Conservation (phyloP, 805 yeast genomes). For the Tetrapisispora arboricola region DNA sequence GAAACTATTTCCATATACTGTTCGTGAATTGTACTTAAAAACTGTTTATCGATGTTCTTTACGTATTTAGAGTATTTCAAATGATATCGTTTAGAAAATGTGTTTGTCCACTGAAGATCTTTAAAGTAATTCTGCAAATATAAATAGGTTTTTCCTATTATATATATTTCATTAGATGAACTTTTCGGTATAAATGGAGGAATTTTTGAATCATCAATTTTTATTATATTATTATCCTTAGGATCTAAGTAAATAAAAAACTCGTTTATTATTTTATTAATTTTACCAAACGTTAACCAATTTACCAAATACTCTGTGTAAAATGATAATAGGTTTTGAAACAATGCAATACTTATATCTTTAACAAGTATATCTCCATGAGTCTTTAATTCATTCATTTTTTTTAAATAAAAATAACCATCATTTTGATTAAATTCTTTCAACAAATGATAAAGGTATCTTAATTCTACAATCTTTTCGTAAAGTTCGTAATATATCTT, state of each 20-base stretch:
- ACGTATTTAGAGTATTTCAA: conserved; percentile 7
- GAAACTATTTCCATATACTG: conserved; percentile 46
- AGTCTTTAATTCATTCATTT: conserved; percentile 38
- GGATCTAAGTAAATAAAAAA: conserved; percentile 42
- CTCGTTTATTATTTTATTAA: conserved; percentile 44
- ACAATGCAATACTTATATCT: conserved; percentile 34
- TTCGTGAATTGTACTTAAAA: conserved; percentile 30
- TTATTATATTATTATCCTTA: conserved; percentile 5
- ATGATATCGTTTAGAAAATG: conserved; percentile 29
- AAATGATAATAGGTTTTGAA: conserved; percentile 41
- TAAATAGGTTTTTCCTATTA: conserved; percentile 62
- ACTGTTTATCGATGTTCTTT: conserved; percentile 5
- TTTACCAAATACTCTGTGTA: conserved; percentile 47
- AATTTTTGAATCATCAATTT: conserved; percentile 18
- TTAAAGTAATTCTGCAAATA: conserved; percentile 57
- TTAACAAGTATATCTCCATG: conserved; percentile 56
- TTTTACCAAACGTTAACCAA: conserved; percentile 65
- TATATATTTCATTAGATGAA: conserved; percentile 39
- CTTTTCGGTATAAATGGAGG: conserved; percentile 33
- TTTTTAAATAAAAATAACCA: conserved; percentile 46
- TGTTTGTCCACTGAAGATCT: conserved; percentile 55
- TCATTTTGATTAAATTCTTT: conserved; percentile 24
- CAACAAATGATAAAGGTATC: conserved; percentile 44
- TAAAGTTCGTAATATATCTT: conserved; percentile 30
- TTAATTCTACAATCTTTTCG: conserved; percentile 44